A percentile compares a stretch with the other conserved stretches of the same genome.
Evolutionary conservation across 108 stramenopile genomes (phyloP).

Genomic region (Pseudonitzschia pungens): DNA sequence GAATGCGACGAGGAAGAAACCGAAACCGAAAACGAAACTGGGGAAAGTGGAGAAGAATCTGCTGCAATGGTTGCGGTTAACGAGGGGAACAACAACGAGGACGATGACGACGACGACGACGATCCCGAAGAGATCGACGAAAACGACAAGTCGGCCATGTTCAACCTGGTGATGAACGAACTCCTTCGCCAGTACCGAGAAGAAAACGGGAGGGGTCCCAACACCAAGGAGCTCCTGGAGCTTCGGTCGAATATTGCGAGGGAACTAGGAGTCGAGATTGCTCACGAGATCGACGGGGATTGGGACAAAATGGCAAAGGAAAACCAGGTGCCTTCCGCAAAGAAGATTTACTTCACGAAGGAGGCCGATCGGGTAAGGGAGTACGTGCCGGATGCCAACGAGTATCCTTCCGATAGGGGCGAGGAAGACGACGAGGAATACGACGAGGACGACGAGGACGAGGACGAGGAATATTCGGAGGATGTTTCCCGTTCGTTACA

Average conservation of each 20-base stretch:
- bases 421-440: slow-evolving; percentile 10
- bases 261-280: slow-evolving; percentile 66
- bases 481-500: background rate
- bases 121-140: slow-evolving; percentile 49
- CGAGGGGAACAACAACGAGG: slow-evolving; percentile 23
- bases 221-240: slow-evolving; percentile 73
- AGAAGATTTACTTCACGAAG: slow-evolving; percentile 24
- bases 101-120: slow-evolving; percentile 24
- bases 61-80: background rate
- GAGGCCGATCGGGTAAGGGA: slow-evolving; percentile 20
- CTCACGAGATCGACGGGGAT: slow-evolving; percentile 40
- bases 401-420: slow-evolving; percentile 13
- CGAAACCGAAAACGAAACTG: slow-evolving; percentile 34
- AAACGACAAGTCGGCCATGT: slow-evolving; percentile 70
- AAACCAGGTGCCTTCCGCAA: slow-evolving; percentile 12
- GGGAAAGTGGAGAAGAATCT: slow-evolving; percentile 40
- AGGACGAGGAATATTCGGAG: slow-evolving; percentile 26
- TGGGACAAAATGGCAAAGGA: slow-evolving; percentile 38
- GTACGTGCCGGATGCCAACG: slow-evolving; percentile 30
- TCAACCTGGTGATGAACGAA: slow-evolving; percentile 80
- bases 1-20: slow-evolving; percentile 44
- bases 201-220: slow-evolving; percentile 82
- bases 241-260: slow-evolving; percentile 76
- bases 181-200: slow-evolving; percentile 76
- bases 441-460: slow-evolving; percentile 26